Base-by-base conservation (phyloP, 1,284 basidiomycete species). In the Neolentinus lepideus region DNA sequence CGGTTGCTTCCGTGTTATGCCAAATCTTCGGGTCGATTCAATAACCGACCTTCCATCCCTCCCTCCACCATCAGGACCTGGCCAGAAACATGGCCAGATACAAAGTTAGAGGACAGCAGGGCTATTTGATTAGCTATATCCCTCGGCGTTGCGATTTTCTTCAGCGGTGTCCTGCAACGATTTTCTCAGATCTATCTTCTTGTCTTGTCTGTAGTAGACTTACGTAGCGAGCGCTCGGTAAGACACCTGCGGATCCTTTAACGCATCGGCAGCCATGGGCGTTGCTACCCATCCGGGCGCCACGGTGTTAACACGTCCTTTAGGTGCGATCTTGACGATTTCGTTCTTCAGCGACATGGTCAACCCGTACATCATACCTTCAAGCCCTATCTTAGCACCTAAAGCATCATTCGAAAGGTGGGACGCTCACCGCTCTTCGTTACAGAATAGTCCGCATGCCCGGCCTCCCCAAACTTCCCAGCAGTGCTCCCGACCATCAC, bases 351-450 rank as follows among this genome's bases (percentile, higher is more conserved):
- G 73, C 2, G 82, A 76, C 58, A 84, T 71, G 1, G 81, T 80
- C 38, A 90, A 67, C 0, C 88, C 88, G 58, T 88, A 84, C 84
- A 89, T 89, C 72, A 91, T 76, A 1, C 81, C 88, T 81, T 56
- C 10, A 59, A 62, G 35, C 56, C 4, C 53, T 35, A 62, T 33
- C 1, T 16, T 19, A 14, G 51, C 24, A 35, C 22, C 11, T 36
- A 48, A 12, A 27, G 45, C 16, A 55, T 33, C 48, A 47, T 54
- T 48, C 56, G 26, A 43, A 16, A 33, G 51, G 3, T 26, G 9
- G 51, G 6, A 21, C 45, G 25, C 60, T 48, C 33, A 63, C 63
- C 62, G 53, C 61, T 63, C 51, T 60, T 60, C 21, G 57, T 53
- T 21, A 77, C 74, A 14, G 83, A 75, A 61, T 86, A 85, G 69